Evolutionary conservation across 169 alveolate species (phyloP).

Genomic region (Cryptosporidium andersoni): DNA sequence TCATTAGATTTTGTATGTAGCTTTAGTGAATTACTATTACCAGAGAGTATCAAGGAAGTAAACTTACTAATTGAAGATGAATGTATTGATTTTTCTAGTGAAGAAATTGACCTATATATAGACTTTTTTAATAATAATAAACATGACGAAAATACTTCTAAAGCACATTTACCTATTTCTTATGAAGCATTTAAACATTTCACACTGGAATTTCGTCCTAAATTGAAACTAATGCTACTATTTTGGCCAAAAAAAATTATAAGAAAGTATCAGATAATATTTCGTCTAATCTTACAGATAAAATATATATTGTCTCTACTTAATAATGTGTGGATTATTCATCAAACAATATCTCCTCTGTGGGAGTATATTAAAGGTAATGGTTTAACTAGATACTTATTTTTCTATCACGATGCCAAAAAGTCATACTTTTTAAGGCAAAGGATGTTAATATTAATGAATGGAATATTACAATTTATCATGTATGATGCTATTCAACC

Average conservation of each 20-base stretch:
- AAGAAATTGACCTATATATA: too few species aligned
- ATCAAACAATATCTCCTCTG: slow-evolving; percentile 9
- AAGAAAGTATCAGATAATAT: slow-evolving; percentile 20
- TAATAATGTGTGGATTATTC: slow-evolving; percentile 15
- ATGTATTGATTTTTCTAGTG: background rate
- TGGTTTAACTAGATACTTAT: background rate
- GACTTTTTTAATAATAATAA: background rate
- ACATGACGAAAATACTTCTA: background rate
- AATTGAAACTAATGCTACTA: background rate
- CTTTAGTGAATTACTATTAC: slow-evolving; percentile 5
- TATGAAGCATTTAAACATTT: slow-evolving; percentile 35
- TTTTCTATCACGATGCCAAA: background rate
- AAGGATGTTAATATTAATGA: slow-evolving; percentile 32
- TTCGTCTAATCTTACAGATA: slow-evolving; percentile 37
- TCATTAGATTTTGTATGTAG: slow-evolving; percentile 3
- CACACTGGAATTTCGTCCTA: slow-evolving; percentile 2
- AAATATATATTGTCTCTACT: slow-evolving; percentile 29
- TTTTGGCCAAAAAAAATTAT: slow-evolving; percentile 34
- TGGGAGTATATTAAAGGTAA: slow-evolving; percentile 6
- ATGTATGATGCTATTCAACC: slow-evolving; percentile 34
- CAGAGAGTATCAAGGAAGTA: slow-evolving; percentile 5
- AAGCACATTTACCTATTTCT: background rate
- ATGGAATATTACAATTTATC: slow-evolving; percentile 27
- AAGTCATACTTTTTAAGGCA: slow-evolving; percentile 45
- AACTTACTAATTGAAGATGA: background rate